phyloP scores from a whole-genome alignment of 495 filamentous ascomycete species.

The Venustampulla echinocandica region DNA sequence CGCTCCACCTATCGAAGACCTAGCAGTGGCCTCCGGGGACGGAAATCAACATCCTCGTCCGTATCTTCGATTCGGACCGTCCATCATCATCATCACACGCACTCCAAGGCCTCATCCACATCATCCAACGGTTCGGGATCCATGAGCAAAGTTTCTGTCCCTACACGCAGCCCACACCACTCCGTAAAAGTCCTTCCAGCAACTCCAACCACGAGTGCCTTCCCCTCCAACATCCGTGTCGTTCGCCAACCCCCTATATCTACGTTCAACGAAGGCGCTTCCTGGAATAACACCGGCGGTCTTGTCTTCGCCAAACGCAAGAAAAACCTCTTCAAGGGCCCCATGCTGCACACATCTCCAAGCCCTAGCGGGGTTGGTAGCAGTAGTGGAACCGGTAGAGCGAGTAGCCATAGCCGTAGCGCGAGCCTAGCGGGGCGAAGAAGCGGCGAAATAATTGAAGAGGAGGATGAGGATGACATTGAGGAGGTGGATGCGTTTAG shows the following conservation, averaged over 20 bases:
- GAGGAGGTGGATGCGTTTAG: slow-evolving; percentile 39
- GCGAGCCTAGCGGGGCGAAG: slow-evolving; percentile 45
- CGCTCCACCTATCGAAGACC: slow-evolving; percentile 48
- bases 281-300: slow-evolving; percentile 35
- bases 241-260: slow-evolving; percentile 51
- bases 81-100: slow-evolving; percentile 85
- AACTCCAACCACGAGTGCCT: slow-evolving; percentile 69
- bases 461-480: slow-evolving; percentile 70
- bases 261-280: slow-evolving; percentile 43
- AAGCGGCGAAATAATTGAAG: slow-evolving; percentile 71
- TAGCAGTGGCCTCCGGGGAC: slow-evolving; percentile 67
- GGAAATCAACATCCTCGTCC: slow-evolving; percentile 94
- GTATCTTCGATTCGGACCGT: slow-evolving; percentile 88
- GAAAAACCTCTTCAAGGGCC: slow-evolving; percentile 81
- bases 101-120: slow-evolving; percentile 90
- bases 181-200: slow-evolving; percentile 92
- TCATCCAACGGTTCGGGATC: slow-evolving; percentile 71
- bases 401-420: slow-evolving; percentile 39
- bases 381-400: slow-evolving; percentile 27
- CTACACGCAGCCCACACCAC: slow-evolving; percentile 66
- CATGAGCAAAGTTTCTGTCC: slow-evolving; percentile 55
- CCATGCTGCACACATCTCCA: slow-evolving; percentile 53
- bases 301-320: slow-evolving; percentile 89
- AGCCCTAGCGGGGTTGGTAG: slow-evolving; percentile 25
- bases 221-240: slow-evolving; percentile 81